phyloP scores from a whole-genome alignment of 371 early-diverging fungal species.

The Cokeromyces recurvatus region DNA sequence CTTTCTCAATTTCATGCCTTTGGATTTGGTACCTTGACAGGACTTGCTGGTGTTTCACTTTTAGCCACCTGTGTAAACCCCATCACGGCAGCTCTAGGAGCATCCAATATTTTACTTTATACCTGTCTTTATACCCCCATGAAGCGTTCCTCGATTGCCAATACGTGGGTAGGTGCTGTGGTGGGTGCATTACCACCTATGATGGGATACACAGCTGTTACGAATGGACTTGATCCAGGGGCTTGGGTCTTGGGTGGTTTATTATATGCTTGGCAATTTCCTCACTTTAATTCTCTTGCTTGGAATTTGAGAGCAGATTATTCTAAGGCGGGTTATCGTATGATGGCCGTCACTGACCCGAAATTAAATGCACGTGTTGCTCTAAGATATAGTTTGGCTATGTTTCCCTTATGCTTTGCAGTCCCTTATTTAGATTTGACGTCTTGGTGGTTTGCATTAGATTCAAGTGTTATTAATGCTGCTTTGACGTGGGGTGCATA shows the following conservation, averaged over 20 bases:
- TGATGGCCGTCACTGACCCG: conserved; percentile 91
- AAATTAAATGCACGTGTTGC: conserved; percentile 85
- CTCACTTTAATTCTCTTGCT: conserved; percentile 93
- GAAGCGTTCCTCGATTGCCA: conserved; percentile 89
- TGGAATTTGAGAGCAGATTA: conserved; percentile 94
- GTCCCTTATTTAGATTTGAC: conserved; percentile 75
- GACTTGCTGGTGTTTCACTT: conserved; percentile 64
- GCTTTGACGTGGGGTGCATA: conserved; percentile 66
- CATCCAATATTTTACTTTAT: conserved; percentile 84
- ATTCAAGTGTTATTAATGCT: conserved; percentile 74
- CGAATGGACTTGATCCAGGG: conserved; percentile 65
- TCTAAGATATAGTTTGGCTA: conserved; percentile 74
- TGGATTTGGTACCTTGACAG: conserved; percentile 68
- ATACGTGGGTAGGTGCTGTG: conserved; percentile 94
- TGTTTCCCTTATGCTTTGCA: conserved; percentile 74
- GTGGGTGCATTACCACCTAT: conserved; percentile 98
- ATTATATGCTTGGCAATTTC: conserved; percentile 97
- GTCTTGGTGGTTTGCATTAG: conserved; percentile 73
- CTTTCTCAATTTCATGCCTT: conserved; percentile 87
- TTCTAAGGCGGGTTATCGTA: conserved; percentile 94
- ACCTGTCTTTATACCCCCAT: conserved; percentile 89
- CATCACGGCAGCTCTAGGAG: conserved; percentile 75
- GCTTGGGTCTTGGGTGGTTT: conserved; percentile 78
- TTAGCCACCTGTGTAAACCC: conserved; percentile 82
- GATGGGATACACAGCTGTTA: conserved; percentile 95